phyloP scores from a whole-genome alignment of 1,284 basidiomycete genomes.

The Phlebopus sp. region DNA sequence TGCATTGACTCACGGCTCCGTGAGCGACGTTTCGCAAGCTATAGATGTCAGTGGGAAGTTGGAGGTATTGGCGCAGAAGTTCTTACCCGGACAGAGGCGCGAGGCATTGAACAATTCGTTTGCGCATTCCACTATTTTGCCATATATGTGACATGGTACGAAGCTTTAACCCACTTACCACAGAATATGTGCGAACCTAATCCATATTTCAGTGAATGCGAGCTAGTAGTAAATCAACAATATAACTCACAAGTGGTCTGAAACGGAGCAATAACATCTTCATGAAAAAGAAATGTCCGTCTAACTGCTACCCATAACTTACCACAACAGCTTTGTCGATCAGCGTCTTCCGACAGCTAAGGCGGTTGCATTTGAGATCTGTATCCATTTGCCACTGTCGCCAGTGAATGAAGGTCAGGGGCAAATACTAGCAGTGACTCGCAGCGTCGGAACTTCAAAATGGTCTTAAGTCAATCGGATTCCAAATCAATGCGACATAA shows the following conservation, averaged over 20 bases:
- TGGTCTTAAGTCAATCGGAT: too few species aligned
- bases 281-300: slow-evolving; percentile 4
- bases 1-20: slow-evolving; percentile 59
- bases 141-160: neutral
- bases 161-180: slow-evolving; percentile 40
- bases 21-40: slow-evolving; percentile 78
- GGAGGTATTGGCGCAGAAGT: neutral
- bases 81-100: slow-evolving; percentile 69
- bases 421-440: neutral
- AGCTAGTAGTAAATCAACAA: slow-evolving; percentile 16
- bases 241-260: slow-evolving; percentile 48
- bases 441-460: too few species aligned
- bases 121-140: slow-evolving; percentile 69
- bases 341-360: slow-evolving; percentile 64
- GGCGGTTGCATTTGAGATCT: slow-evolving; percentile 69
- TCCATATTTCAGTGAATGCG: slow-evolving; percentile 6
- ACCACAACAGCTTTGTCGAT: slow-evolving; percentile 81
- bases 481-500: neutral
- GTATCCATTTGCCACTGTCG: slow-evolving; percentile 36
- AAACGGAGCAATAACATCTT: slow-evolving; percentile 1
- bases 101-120: slow-evolving; percentile 76
- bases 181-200: slow-evolving; percentile 81
- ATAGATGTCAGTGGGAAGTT: slow-evolving; percentile 12
- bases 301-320: slow-evolving; percentile 29
- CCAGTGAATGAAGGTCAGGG: neutral